Evolutionary conservation across 2,329 filamentous ascomycete species (phyloP).

Genomic region (Aspergillus flavus): DNA sequence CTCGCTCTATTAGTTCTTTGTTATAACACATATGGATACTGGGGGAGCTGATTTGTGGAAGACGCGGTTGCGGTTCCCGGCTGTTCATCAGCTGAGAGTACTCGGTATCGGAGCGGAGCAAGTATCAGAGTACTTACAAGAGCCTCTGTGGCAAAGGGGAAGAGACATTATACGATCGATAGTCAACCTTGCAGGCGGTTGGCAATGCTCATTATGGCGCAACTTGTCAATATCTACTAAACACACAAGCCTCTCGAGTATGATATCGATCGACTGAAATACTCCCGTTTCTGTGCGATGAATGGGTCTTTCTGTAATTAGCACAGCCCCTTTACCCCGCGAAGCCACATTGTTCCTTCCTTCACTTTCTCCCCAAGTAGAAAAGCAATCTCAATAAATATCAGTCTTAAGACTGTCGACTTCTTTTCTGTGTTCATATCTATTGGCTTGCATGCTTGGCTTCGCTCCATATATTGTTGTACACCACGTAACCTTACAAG

Average conservation of each 20-base stretch:
- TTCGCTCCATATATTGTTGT: background rate
- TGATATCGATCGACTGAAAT: background rate
- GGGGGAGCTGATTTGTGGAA: background rate
- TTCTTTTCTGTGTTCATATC: background rate
- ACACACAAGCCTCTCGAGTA: background rate
- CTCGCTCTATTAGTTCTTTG: background rate
- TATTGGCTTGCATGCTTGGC: background rate
- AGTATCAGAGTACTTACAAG: background rate
- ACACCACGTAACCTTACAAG: background rate
- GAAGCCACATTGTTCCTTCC: background rate
- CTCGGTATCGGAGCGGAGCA: background rate
- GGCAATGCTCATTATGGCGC: background rate
- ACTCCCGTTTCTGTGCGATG: background rate
- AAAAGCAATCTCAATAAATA: background rate
- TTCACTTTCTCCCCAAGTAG: background rate
- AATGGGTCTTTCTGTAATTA: background rate
- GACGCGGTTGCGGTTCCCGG: background rate
- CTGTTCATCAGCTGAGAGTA: background rate
- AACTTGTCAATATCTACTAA: background rate
- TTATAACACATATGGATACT: background rate
- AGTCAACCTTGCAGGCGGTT: background rate
- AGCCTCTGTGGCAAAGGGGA: background rate
- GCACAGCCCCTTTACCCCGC: background rate
- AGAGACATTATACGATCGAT: background rate
- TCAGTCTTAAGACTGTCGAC: background rate